Conservation (phyloP, 169 alveolate species). For the Eimeria nieschulzi region DNA sequence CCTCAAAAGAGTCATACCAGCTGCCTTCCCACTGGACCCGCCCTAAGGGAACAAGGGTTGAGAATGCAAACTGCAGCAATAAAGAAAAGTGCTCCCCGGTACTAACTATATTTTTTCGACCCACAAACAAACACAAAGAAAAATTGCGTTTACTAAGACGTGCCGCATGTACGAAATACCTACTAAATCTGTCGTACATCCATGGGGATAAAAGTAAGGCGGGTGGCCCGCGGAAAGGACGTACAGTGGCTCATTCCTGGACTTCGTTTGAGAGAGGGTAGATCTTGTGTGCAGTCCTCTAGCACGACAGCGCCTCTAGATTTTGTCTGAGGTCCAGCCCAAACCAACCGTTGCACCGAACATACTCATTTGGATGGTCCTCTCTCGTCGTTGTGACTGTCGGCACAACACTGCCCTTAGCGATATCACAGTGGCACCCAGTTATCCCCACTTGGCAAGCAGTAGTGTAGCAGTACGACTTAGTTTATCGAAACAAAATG, state of each 20-base stretch:
- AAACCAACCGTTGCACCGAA: background rate
- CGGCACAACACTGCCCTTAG: too few species aligned
- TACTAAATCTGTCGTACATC: background rate
- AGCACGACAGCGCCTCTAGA: slow-evolving; percentile 52
- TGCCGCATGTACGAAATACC: background rate
- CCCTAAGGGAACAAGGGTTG: slow-evolving; percentile 45
- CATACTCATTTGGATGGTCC: background rate
- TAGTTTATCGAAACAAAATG: too few species aligned
- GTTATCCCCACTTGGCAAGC: too few species aligned
- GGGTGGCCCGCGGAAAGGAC: background rate
- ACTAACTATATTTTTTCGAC: background rate
- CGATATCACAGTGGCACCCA: too few species aligned
- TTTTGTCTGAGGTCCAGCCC: slow-evolving; percentile 16
- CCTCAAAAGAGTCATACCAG: slow-evolving; percentile 43
- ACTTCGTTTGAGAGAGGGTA: slow-evolving; percentile 33
- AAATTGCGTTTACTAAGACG: background rate
- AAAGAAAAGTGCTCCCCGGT: too few species aligned
- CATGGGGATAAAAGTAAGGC: too few species aligned
- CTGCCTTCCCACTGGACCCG: slow-evolving; percentile 46
- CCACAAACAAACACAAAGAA: background rate
- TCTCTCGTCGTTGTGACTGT: too few species aligned
- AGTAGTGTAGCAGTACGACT: too few species aligned
- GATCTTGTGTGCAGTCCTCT: slow-evolving; percentile 33
- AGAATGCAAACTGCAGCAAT: too few species aligned
- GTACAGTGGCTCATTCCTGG: slow-evolving; percentile 53